A percentile compares a stretch with the other conserved stretches of the same genome.
Evolutionary conservation across 2,329 filamentous ascomycete genomes (phyloP).

Genomic region (Colletotrichum karsti): DNA sequence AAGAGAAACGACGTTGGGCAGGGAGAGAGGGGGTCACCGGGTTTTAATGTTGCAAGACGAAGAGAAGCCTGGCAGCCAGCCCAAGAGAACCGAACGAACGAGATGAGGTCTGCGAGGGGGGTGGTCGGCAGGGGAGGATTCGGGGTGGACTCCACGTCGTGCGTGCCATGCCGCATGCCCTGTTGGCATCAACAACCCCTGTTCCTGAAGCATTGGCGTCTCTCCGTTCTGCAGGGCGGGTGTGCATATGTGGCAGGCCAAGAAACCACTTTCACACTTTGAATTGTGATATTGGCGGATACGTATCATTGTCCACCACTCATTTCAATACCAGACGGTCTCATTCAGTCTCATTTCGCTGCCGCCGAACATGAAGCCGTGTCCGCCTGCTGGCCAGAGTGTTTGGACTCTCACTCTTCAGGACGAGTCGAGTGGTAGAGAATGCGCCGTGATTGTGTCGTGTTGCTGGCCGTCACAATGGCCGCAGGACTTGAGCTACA

Average conservation of each 20-base stretch:
- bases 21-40: slow-evolving; percentile 45
- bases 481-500: slow-evolving; percentile 44
- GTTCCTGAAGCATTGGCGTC: slow-evolving; percentile 17
- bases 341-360: slow-evolving; percentile 19
- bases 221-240: slow-evolving; percentile 14
- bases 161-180: slow-evolving; percentile 12
- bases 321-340: slow-evolving; percentile 3
- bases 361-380: neutral
- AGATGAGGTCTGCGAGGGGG: slow-evolving; percentile 24
- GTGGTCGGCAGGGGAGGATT: slow-evolving; percentile 17
- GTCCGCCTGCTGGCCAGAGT: slow-evolving; percentile 9
- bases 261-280: slow-evolving; percentile 5
- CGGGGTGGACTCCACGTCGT: slow-evolving; percentile 21
- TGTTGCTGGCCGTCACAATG: slow-evolving; percentile 31
- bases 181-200: slow-evolving; percentile 22
- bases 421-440: neutral
- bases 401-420: neutral
- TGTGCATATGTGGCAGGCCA: slow-evolving; percentile 17
- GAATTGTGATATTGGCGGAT: neutral
- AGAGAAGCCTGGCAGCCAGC: slow-evolving; percentile 10
- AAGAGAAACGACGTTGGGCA: slow-evolving; percentile 45
- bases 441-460: slow-evolving; percentile 9
- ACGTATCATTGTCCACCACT: slow-evolving; percentile 10
- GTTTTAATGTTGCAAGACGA: slow-evolving; percentile 44
- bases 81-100: slow-evolving; percentile 19